Percentiles rank a stretch among this genome's conserved stretches.
These are phyloP conservation scores for Trichosporon inkin DNA, from an alignment of 1,284 basidiomycete species.

Conservation along the genomic window DNA sequence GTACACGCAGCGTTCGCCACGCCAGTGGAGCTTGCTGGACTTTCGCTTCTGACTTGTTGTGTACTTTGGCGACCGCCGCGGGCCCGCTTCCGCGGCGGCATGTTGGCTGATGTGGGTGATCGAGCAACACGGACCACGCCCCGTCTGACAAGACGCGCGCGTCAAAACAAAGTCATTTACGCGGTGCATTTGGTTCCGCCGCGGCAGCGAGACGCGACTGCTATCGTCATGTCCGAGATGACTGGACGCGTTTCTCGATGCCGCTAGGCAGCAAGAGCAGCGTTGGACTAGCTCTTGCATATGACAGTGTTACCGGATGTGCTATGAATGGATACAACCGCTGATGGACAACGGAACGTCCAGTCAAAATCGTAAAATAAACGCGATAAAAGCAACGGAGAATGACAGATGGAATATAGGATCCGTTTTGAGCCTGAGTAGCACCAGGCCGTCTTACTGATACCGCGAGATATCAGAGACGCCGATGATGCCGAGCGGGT, in stretches of 20 bases:
- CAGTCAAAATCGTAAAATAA: background rate
- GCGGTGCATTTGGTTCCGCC: background rate
- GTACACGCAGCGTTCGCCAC: background rate
- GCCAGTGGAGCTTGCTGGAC: background rate
- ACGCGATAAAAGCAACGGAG: background rate
- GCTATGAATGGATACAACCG: slow-evolving; percentile 6
- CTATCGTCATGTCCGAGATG: background rate
- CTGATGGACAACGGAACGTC: slow-evolving; percentile 4
- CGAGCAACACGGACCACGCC: background rate
- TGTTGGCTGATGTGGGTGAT: background rate
- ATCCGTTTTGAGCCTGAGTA: background rate
- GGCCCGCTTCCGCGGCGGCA: slow-evolving; percentile 13
- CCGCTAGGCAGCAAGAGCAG: too few relatives aligned
- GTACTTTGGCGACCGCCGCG: slow-evolving; percentile 12
- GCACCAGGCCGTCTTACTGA: background rate
- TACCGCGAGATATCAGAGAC: background rate
- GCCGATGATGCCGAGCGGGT: background rate
- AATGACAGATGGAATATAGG: background rate
- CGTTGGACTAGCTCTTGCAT: background rate
- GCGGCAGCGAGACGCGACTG: background rate
- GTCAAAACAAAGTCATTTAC: slow-evolving; percentile 8
- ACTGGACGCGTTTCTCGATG: background rate
- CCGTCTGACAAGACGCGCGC: background rate
- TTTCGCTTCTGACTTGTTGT: background rate
- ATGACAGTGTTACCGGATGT: background rate